These are phyloP conservation scores for Castanospermum australe DNA, from an alignment of 306 rosid genomes.

Conservation along the genomic window DNA sequence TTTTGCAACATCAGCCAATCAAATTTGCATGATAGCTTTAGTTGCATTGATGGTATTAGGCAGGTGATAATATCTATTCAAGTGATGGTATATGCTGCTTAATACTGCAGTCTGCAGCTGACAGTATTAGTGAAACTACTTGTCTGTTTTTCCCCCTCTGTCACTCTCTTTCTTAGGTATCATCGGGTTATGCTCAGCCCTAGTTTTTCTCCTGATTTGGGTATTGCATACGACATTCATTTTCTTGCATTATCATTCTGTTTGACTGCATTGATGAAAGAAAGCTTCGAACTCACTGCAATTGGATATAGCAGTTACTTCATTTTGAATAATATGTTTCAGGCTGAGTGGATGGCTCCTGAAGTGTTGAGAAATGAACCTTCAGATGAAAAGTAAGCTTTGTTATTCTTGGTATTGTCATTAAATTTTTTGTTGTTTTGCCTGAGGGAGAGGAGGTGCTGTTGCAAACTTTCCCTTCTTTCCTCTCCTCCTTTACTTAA, in stretches of 20 bases:
- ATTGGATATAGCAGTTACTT: conserved; percentile 28
- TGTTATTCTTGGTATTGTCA: conserved; percentile 7
- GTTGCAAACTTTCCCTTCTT: neutral
- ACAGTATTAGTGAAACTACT: neutral
- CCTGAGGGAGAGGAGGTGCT: neutral
- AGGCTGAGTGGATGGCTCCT: conserved; percentile 99
- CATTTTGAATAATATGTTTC: conserved; percentile 37
- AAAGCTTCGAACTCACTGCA: neutral
- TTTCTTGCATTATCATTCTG: too few species aligned
- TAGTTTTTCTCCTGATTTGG: neutral
- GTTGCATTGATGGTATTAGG: neutral
- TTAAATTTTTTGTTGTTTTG: neutral
- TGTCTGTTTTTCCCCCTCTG: neutral
- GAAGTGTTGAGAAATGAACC: conserved; percentile 98
- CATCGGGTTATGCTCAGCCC: neutral
- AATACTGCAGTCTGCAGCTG: neutral
- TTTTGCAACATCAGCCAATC: too few species aligned
- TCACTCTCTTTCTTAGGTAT: neutral
- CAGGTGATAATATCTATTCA: neutral
- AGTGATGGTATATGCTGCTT: neutral
- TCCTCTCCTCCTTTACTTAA: too few species aligned
- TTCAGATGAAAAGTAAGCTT: conserved; percentile 87
- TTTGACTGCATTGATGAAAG: neutral
- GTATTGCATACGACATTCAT: neutral
- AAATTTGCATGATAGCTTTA: neutral